Evolutionary conservation across 148 eudicot genomes (phyloP).

Genomic region (Amaranthus cruentus): DNA sequence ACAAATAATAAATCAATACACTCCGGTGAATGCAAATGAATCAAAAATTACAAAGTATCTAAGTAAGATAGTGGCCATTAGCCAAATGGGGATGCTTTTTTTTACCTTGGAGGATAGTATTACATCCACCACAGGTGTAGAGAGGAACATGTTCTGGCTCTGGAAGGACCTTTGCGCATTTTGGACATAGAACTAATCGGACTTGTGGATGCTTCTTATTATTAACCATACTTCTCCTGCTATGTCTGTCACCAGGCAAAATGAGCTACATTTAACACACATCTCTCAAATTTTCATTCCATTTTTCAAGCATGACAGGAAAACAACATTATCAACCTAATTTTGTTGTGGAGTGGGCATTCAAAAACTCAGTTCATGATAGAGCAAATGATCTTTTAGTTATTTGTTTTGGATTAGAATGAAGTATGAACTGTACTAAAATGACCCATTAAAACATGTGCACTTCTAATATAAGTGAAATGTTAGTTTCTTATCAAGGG

Average conservation of each 20-base stretch:
- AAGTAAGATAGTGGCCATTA: background rate
- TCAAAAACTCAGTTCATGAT: no score
- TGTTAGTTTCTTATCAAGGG: no score
- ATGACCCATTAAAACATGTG: background rate
- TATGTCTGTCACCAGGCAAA: conserved; percentile 19
- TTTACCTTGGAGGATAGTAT: conserved; percentile 65
- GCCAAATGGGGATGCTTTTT: background rate
- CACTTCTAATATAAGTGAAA: no score
- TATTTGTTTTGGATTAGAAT: no score
- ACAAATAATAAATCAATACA: no score
- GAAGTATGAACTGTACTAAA: no score
- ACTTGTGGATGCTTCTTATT: conserved; percentile 27
- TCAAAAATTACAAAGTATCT: background rate
- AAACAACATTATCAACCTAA: background rate
- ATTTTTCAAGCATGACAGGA: background rate
- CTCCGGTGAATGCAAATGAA: no score
- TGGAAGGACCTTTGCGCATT: conserved; percentile 52
- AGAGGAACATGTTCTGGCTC: conserved; percentile 58
- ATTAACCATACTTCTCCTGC: conserved; percentile 32
- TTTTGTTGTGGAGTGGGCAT: no score
- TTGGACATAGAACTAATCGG: conserved; percentile 77
- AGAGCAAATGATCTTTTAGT: background rate
- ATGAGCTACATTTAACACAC: background rate
- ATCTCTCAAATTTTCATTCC: no score
- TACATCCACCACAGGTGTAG: conserved; percentile 81